Evolutionary conservation across 2,329 filamentous ascomycete species (phyloP).

Genomic region (Diaporthe aspalathi): DNA sequence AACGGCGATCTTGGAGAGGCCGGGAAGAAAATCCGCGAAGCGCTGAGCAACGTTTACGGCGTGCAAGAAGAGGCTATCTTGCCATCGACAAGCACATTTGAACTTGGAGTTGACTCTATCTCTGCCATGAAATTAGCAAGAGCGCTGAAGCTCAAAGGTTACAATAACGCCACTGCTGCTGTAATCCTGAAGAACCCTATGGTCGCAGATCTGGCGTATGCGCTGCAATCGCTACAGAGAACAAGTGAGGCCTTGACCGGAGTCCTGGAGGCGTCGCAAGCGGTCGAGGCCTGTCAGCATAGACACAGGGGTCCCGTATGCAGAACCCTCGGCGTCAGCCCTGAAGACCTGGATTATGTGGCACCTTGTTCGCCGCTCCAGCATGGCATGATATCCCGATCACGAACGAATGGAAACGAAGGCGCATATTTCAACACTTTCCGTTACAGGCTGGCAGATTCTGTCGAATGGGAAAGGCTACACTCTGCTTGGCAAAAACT

Average conservation of each 20-base stretch:
- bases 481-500: constrained; percentile 68
- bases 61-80: constrained; percentile 57
- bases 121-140: constrained; percentile 79
- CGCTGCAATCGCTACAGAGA: constrained; percentile 45
- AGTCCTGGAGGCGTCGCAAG: constrained; percentile 66
- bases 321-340: constrained; percentile 61
- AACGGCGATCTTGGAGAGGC: constrained; percentile 45
- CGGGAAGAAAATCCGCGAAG: constrained; percentile 61
- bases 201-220: constrained; percentile 59
- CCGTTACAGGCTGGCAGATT: constrained; percentile 62
- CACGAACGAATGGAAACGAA: constrained; percentile 63
- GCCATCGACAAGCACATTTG: constrained; percentile 77
- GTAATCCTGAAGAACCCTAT: constrained; percentile 73
- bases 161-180: constrained; percentile 70
- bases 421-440: constrained; percentile 84
- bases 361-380: constrained; percentile 88
- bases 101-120: constrained; percentile 89
- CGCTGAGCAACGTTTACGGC: constrained; percentile 65
- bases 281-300: constrained; percentile 73
- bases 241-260: constrained; percentile 37
- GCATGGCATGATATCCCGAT: constrained; percentile 84
- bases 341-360: constrained; percentile 74
- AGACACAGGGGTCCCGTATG: constrained; percentile 66
- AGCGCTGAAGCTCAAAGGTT: constrained; percentile 71
- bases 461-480: constrained; percentile 61